Conservation (phyloP, 2,329 filamentous ascomycete genomes). For the Colletotrichum karsti region DNA sequence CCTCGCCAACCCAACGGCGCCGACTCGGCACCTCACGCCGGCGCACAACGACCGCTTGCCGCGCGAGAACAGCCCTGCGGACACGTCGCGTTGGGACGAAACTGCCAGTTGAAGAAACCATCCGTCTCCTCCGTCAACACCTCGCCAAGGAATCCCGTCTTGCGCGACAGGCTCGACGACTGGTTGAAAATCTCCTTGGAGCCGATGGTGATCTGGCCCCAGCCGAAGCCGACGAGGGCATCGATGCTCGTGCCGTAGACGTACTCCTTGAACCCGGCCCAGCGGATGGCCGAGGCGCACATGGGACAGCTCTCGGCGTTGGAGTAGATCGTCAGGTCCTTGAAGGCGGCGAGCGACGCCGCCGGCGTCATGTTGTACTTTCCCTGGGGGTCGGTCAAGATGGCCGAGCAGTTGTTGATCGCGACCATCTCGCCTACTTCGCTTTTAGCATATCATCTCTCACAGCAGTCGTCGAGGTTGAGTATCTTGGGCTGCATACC, state of each 20-base stretch:
- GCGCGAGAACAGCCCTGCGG: slow-evolving; percentile 20
- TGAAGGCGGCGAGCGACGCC: slow-evolving; percentile 54
- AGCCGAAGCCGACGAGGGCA: slow-evolving; percentile 54
- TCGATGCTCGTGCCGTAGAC: slow-evolving; percentile 62
- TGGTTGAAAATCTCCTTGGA: slow-evolving; percentile 55
- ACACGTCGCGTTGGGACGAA: slow-evolving; percentile 36
- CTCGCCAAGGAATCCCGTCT: slow-evolving; percentile 49
- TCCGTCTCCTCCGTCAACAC: slow-evolving; percentile 63
- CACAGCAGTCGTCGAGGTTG: neutral
- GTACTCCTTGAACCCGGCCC: slow-evolving; percentile 63
- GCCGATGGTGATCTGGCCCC: slow-evolving; percentile 58
- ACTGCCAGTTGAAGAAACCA: slow-evolving; percentile 63
- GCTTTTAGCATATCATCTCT: neutral
- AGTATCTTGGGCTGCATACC: slow-evolving; percentile 39
- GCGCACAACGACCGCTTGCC: neutral
- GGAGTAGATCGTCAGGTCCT: slow-evolving; percentile 60
- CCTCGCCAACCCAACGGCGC: neutral
- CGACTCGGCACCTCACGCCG: neutral
- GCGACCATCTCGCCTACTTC: slow-evolving; percentile 59
- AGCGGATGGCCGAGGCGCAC: slow-evolving; percentile 65
- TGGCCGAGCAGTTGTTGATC: slow-evolving; percentile 59
- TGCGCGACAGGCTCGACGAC: slow-evolving; percentile 43
- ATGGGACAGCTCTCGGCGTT: slow-evolving; percentile 67
- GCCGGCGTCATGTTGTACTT: slow-evolving; percentile 49
- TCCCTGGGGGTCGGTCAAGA: slow-evolving; percentile 55